phyloP scores from a whole-genome alignment of 2,329 filamentous ascomycete species.

The Beauveria bassiana region DNA sequence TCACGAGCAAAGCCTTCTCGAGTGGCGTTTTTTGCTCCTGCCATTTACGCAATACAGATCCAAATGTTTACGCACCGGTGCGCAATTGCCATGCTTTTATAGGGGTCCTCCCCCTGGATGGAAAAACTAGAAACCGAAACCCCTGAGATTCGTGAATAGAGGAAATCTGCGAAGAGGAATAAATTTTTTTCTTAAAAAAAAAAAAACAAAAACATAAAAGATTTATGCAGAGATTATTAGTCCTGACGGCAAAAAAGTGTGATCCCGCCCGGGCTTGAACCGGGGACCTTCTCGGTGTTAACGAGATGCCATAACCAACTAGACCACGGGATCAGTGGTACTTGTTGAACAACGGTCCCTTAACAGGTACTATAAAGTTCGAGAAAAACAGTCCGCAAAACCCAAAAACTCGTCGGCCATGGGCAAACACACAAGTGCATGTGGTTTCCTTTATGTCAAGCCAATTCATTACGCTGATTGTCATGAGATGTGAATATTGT shows the following conservation, averaged over 20 bases:
- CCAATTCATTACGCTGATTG: neutral
- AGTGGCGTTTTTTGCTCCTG: no score
- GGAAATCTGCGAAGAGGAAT: neutral
- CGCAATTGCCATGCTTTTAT: no score
- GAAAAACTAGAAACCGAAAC: no score
- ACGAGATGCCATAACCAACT: conserved; percentile 33
- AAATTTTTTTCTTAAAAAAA: no score
- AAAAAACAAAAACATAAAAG: neutral
- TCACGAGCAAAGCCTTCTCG: no score
- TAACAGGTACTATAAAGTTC: neutral
- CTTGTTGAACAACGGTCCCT: neutral
- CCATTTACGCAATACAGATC: no score
- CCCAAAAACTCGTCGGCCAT: no score
- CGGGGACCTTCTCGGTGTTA: conserved; percentile 34
- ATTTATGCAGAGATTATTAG: neutral
- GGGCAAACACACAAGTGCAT: neutral
- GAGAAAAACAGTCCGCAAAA: neutral
- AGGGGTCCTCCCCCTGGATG: no score
- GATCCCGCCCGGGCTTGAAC: conserved; percentile 33
- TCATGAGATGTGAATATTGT: neutral
- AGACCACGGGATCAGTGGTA: conserved; percentile 27
- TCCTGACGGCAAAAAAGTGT: conserved; percentile 15
- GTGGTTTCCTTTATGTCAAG: neutral
- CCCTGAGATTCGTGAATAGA: neutral
- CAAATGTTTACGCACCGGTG: no score